Evolutionary conservation across 495 filamentous ascomycete genomes (phyloP), one percentile per base, ranked within the genome.

Genomic region (Choiromyces venosus): DNA sequence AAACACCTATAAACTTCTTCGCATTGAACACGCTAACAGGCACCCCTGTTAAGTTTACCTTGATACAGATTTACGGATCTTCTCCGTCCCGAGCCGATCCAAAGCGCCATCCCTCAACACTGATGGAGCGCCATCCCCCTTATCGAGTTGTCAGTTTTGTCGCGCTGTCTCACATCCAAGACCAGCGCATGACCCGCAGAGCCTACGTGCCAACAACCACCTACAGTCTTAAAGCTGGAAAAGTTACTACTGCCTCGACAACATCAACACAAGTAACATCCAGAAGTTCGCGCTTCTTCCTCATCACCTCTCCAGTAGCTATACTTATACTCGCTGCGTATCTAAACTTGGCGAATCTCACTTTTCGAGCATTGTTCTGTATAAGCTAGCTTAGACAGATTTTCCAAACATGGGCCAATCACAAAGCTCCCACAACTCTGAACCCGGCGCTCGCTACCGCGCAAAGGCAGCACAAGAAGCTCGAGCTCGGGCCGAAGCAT

Each of bases 371-470:
- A 52, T 7, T 14, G 7, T 0, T 21, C 21, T 1, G 19, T 52
- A n/a, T 52, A 52, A n/a, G n/a, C n/a, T n/a, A n/a, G n/a, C 0
- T 6, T 52, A 21, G 44, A 52, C 44, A 8, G 21, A 52, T 21
- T 52, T 52, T 21, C 4, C 44, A 0, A 56, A 56, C 3, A 77
- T 77, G 75, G 75, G 75, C n/a, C 75, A 76, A 29, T 42, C 37
- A 0, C 75, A 76, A 65, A 75, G 72, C 40, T 16, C 37, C 18
- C 36, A 40, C 37, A 61, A 25, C 10, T n/a, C 19, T 19, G 75
- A 76, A 19, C 56, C 69, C 0, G 75, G 75, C 2, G 37, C 71
- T 21, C 25, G 5, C 5, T 69, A 77, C 21, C 56, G 74, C 35
- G 66, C 5, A 6, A 69, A 76, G 35, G 75, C 75, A 9, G 38